Conservation (phyloP, 164 flowering plant species). For the Piper betle region DNA sequence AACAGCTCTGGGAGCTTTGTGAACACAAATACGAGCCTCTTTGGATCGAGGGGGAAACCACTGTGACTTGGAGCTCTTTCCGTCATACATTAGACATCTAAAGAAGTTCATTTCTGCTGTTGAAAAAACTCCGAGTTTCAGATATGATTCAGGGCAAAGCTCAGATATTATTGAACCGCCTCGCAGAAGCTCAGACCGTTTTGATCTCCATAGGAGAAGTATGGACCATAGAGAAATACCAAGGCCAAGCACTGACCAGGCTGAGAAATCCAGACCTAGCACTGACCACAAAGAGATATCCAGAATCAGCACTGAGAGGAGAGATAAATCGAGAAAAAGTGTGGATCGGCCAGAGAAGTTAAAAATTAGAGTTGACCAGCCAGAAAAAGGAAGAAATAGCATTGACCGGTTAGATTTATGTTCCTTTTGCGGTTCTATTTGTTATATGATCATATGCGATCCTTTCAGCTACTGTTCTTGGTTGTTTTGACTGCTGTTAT, state of each 20-base stretch:
- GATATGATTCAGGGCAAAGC: constrained; percentile 7
- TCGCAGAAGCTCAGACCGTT: constrained; percentile 11
- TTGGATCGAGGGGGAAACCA: constrained; percentile 55
- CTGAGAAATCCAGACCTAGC: constrained; percentile 42
- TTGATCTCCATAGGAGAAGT: constrained; percentile 26
- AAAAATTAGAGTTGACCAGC: constrained; percentile 41
- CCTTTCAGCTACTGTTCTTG: constrained; percentile 1
- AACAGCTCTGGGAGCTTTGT: constrained; percentile 61
- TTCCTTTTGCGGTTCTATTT: not conserved
- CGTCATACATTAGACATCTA: constrained; percentile 50
- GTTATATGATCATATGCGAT: not conserved
- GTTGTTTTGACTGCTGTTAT: constrained; percentile 20
- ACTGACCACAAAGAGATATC: constrained; percentile 48
- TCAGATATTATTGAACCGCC: constrained; percentile 15
- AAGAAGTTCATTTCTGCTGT: constrained; percentile 51
- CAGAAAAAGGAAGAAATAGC: constrained; percentile 66
- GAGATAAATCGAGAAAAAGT: constrained; percentile 43
- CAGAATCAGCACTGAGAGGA: constrained; percentile 32
- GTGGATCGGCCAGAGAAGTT: constrained; percentile 32
- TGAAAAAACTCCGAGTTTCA: constrained; percentile 24
- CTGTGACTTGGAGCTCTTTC: constrained; percentile 53
- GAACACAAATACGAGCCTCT: constrained; percentile 65
- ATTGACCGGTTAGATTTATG: constrained; percentile 59
- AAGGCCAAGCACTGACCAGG: constrained; percentile 29
- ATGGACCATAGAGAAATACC: constrained; percentile 41